Conservation (phyloP, 2,329 filamentous ascomycete species). For the Colletotrichum nymphaeae region DNA sequence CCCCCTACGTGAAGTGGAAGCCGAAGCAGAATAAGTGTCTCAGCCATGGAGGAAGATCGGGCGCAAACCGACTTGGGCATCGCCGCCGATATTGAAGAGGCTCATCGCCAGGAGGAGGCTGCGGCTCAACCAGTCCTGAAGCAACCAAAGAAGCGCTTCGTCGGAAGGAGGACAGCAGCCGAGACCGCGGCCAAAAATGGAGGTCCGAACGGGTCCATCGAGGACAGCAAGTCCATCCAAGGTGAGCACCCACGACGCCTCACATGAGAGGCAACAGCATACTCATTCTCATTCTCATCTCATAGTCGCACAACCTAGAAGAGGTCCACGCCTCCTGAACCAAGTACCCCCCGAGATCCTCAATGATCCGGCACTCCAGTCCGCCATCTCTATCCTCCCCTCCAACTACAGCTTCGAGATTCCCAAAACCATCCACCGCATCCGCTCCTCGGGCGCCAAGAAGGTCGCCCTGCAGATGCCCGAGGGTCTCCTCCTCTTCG, state of each 20-base stretch:
- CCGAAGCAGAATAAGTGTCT: neutral
- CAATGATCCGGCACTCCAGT: slow-evolving; percentile 85
- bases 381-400: slow-evolving; percentile 87
- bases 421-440: slow-evolving; percentile 96
- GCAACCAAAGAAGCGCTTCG: slow-evolving; percentile 92
- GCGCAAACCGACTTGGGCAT: slow-evolving; percentile 77
- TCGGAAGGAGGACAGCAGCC: slow-evolving; percentile 80
- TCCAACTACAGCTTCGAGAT: slow-evolving; percentile 99
- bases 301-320: slow-evolving; percentile 76
- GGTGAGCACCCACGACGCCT: slow-evolving; percentile 10
- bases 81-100: slow-evolving; percentile 71
- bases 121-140: slow-evolving; percentile 56
- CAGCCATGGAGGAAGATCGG: slow-evolving; percentile 80
- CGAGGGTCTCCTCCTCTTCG: slow-evolving; percentile 93
- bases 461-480: slow-evolving; percentile 96
- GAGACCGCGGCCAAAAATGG: slow-evolving; percentile 60
- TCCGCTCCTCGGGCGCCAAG: slow-evolving; percentile 82
- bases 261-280: neutral
- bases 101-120: slow-evolving; percentile 49
- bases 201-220: slow-evolving; percentile 49
- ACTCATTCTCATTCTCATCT: slow-evolving; percentile 22
- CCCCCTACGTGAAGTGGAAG: neutral
- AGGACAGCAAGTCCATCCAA: slow-evolving; percentile 75
- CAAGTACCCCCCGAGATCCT: slow-evolving; percentile 90
- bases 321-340: slow-evolving; percentile 85